phyloP scores from a whole-genome alignment of 2,329 filamentous ascomycete species.

The Botrytis cinerea region DNA sequence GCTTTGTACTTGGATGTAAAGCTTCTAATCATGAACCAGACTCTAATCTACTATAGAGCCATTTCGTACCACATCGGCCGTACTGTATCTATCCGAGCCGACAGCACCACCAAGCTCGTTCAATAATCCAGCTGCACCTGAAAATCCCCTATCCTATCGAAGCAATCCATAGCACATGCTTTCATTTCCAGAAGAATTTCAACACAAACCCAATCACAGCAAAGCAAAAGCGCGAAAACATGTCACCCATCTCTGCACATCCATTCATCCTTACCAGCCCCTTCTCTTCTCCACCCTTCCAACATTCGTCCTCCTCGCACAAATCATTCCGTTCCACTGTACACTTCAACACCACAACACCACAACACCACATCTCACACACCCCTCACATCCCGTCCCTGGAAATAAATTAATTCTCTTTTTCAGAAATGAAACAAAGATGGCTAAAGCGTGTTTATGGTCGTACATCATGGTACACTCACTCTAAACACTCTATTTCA shows the following conservation, averaged over 20 bases:
- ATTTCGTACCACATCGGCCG: slow-evolving; percentile 11
- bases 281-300: background rate
- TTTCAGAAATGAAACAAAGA: background rate
- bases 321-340: background rate
- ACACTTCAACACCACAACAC: background rate
- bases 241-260: background rate
- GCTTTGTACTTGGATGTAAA: background rate
- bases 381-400: background rate
- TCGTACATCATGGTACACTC: background rate
- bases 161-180: background rate
- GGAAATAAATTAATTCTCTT: background rate
- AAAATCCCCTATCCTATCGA: background rate
- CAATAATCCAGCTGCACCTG: background rate
- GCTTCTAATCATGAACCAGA: background rate
- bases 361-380: background rate
- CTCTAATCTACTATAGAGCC: background rate
- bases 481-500: background rate
- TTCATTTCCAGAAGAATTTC: background rate
- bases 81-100: slow-evolving; percentile 23
- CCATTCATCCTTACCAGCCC: background rate
- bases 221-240: background rate
- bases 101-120: background rate
- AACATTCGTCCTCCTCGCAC: background rate
- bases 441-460: slow-evolving; percentile 23
- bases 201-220: background rate